Percentiles rank a stretch among this genome's conserved stretches.
These are phyloP conservation scores for Paecilomyces niveus DNA, from an alignment of 2,329 filamentous ascomycete genomes.

Conservation along the genomic window DNA sequence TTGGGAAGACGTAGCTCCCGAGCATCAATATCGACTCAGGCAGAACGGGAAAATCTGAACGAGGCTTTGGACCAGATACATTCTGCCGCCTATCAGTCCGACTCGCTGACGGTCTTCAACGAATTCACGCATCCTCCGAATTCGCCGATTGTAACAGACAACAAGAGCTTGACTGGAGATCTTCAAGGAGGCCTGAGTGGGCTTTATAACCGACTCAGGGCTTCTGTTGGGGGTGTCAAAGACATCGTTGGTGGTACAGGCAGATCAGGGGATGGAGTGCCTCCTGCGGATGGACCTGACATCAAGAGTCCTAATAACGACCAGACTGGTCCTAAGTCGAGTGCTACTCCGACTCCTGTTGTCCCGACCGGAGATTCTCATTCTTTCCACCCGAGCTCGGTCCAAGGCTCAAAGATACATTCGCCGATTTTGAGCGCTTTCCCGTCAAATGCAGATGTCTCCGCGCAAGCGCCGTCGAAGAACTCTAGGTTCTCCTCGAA, in stretches of 20 bases:
- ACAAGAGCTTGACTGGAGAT: conserved; percentile 64
- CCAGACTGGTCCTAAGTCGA: conserved; percentile 17
- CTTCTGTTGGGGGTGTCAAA: conserved; percentile 67
- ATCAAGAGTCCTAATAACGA: conserved; percentile 21
- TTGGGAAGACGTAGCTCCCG: conserved; percentile 42
- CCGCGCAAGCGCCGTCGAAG: conserved; percentile 18
- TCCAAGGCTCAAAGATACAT: conserved; percentile 30
- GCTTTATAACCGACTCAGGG: conserved; percentile 76
- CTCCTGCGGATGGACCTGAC: conserved; percentile 15
- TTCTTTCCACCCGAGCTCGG: conserved; percentile 21
- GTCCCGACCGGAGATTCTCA: conserved; percentile 13
- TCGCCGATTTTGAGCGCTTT: conserved; percentile 28
- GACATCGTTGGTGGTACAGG: conserved; percentile 38
- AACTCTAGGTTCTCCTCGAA: conserved; percentile 35
- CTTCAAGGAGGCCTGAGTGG: conserved; percentile 82
- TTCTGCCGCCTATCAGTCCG: conserved; percentile 75
- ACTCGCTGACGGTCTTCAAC: conserved; percentile 84
- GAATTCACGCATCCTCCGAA: conserved; percentile 66
- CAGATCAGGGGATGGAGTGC: conserved; percentile 21
- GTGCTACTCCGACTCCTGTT: conserved; percentile 13
- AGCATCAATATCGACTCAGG: conserved; percentile 45
- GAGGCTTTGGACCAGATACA: conserved; percentile 82
- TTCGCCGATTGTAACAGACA: conserved; percentile 57
- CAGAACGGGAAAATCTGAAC: conserved; percentile 68
- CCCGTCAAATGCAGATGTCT: conserved; percentile 21